A percentile compares a stretch with the other conserved stretches of the same genome.
phyloP scores from a whole-genome alignment of 768 basidiomycete species.

The Kwoniella dendrophila region DNA sequence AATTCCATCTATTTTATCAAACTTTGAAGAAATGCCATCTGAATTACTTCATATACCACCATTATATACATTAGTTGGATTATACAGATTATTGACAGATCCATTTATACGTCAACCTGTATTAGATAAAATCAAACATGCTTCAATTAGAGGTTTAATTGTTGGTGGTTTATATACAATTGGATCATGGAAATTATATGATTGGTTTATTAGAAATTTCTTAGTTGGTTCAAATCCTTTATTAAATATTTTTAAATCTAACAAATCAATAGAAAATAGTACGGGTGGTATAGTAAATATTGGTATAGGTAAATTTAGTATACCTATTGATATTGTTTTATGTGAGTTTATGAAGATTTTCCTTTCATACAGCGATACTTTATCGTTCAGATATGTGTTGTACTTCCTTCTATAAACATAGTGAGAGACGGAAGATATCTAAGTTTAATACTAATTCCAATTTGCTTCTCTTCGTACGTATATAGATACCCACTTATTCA shows the following conservation, averaged over 20 bases:
- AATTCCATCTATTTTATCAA: no score
- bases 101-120: constrained; percentile 69
- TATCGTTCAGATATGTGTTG: background rate
- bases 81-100: constrained; percentile 79
- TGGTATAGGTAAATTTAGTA: constrained; percentile 25
- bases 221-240: constrained; percentile 37
- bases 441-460: background rate
- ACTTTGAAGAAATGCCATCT: constrained; percentile 56
- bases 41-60: constrained; percentile 71
- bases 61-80: constrained; percentile 79
- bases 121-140: constrained; percentile 81
- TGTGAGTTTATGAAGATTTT: constrained; percentile 29
- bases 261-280: constrained; percentile 25
- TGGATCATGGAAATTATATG: constrained; percentile 72
- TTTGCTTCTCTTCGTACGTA: background rate
- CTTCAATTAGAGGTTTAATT: constrained; percentile 67
- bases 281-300: constrained; percentile 28
- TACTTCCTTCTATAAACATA: background rate
- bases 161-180: constrained; percentile 68
- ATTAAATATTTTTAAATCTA: constrained; percentile 29
- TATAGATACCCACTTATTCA: constrained; percentile 72
- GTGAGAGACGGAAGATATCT: background rate
- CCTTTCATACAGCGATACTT: no score
- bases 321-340: constrained; percentile 39
- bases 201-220: constrained; percentile 51